A percentile compares a stretch with the other conserved stretches of the same genome.
Conservation (phyloP, 176 grass and related monocot genomes). For the Hordeum marinum region DNA sequence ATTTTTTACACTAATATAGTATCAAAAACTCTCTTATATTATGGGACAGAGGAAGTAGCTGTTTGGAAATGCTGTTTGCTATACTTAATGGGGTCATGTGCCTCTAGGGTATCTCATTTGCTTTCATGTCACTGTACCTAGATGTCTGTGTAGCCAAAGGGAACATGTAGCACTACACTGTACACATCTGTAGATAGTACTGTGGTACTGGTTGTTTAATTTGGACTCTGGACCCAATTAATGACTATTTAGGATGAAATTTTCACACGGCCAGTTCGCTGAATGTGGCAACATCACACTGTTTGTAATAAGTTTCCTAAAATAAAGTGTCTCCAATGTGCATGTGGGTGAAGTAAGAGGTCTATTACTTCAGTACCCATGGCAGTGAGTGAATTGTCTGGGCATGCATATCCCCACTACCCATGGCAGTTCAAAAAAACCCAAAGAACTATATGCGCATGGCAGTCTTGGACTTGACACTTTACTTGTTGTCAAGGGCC, state of each 20-base stretch:
- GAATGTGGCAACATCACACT: background rate
- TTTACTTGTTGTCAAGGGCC: background rate
- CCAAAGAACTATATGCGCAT: background rate
- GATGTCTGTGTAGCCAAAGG: slow-evolving; percentile 17
- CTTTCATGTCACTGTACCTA: background rate
- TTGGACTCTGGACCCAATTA: background rate
- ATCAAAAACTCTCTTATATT: too few species aligned
- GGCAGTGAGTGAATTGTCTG: background rate
- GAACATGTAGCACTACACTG: slow-evolving; percentile 18
- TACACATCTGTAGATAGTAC: background rate
- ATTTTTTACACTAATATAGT: too few species aligned
- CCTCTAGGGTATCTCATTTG: slow-evolving; percentile 10
- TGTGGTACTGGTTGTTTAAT: background rate
- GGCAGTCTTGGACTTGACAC: background rate
- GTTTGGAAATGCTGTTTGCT: slow-evolving; percentile 10
- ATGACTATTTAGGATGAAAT: background rate
- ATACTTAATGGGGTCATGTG: background rate
- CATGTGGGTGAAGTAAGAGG: background rate
- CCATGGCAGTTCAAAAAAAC: background rate
- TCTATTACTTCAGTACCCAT: too few species aligned
- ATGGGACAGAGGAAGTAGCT: too few species aligned
- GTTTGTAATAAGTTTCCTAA: background rate
- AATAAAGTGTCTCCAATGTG: background rate
- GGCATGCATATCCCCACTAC: background rate
- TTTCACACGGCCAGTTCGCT: background rate